Evolutionary conservation across 2,329 filamentous ascomycete genomes (phyloP).

Genomic region (Penicillium sp.): DNA sequence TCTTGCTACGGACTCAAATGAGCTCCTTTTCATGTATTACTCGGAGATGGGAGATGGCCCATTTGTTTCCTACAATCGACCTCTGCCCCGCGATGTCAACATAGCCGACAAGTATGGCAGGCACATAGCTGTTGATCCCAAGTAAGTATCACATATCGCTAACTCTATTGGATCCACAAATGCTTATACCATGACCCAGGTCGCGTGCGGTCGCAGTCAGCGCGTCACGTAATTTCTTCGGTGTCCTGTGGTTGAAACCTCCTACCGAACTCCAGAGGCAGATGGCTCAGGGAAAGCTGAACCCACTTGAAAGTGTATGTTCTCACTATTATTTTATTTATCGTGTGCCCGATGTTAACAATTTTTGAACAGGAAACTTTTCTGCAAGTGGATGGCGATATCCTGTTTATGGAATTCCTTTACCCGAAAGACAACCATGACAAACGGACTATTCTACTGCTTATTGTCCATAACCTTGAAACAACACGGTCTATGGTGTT

Average conservation of each 20-base stretch:
- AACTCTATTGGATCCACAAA: not conserved
- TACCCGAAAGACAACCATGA: slow-evolving; percentile 66
- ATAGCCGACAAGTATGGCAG: slow-evolving; percentile 59
- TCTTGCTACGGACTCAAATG: slow-evolving; percentile 70
- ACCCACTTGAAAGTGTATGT: slow-evolving; percentile 60
- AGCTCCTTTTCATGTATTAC: slow-evolving; percentile 75
- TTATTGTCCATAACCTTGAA: slow-evolving; percentile 54
- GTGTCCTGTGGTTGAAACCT: slow-evolving; percentile 68
- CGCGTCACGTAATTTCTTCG: slow-evolving; percentile 67
- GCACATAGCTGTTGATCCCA: slow-evolving; percentile 75
- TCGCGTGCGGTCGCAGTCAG: slow-evolving; percentile 65
- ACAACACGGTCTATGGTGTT: slow-evolving; percentile 52
- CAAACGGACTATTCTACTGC: slow-evolving; percentile 71
- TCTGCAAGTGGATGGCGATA: slow-evolving; percentile 64
- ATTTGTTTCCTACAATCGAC: slow-evolving; percentile 62
- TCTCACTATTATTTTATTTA: not conserved
- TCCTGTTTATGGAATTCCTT: slow-evolving; percentile 85
- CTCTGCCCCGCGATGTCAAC: slow-evolving; percentile 58
- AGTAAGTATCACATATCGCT: slow-evolving; percentile 49
- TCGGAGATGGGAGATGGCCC: slow-evolving; percentile 47
- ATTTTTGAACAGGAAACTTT: slow-evolving; percentile 44
- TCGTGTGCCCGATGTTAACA: not conserved
- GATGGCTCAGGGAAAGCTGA: slow-evolving; percentile 52
- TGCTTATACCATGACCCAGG: slow-evolving; percentile 24
- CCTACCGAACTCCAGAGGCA: slow-evolving; percentile 53